Percentiles rank a stretch among this genome's conserved stretches.
Evolutionary conservation across 768 basidiomycete species (phyloP).

Genomic region (Cubamyces sp.): DNA sequence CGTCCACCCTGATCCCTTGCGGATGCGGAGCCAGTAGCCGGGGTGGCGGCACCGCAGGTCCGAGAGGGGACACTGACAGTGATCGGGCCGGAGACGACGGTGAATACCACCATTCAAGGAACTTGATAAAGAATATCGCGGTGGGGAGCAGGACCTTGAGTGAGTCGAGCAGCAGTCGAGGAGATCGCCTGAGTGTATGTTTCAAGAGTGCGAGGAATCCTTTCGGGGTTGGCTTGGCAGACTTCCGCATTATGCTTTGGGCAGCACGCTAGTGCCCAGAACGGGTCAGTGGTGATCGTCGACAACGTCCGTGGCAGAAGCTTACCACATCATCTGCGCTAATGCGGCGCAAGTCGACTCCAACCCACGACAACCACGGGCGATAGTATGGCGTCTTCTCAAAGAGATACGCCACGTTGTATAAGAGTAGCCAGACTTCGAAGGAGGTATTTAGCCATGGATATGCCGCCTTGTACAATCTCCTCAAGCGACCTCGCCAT

Average conservation of each 20-base stretch:
- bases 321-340: slow-evolving; percentile 80
- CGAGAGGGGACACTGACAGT: slow-evolving; percentile 62
- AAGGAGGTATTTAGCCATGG: slow-evolving; percentile 80
- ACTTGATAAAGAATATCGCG: slow-evolving; percentile 93
- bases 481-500: slow-evolving; percentile 54
- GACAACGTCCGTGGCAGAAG: background rate
- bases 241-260: slow-evolving; percentile 26
- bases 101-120: slow-evolving; percentile 99
- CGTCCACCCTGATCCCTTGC: slow-evolving; percentile 66
- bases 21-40: slow-evolving; percentile 76
- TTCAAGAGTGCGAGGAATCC: slow-evolving; percentile 50
- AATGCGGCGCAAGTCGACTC: slow-evolving; percentile 80
- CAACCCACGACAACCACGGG: slow-evolving; percentile 89
- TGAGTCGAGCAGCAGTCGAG: slow-evolving; percentile 73
- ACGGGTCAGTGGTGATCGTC: slow-evolving; percentile 1
- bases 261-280: slow-evolving; percentile 33
- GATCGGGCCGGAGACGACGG: slow-evolving; percentile 84
- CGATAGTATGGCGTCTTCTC: slow-evolving; percentile 85
- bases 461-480: slow-evolving; percentile 73
- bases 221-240: slow-evolving; percentile 32
- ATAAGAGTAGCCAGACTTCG: slow-evolving; percentile 82
- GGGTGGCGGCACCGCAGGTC: slow-evolving; percentile 78
- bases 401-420: slow-evolving; percentile 90
- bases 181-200: slow-evolving; percentile 53
- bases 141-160: slow-evolving; percentile 80